Evolutionary conservation across 225 moss, liverwort and hornwort genomes (phyloP).

Genomic region (Climacium dendroides): DNA sequence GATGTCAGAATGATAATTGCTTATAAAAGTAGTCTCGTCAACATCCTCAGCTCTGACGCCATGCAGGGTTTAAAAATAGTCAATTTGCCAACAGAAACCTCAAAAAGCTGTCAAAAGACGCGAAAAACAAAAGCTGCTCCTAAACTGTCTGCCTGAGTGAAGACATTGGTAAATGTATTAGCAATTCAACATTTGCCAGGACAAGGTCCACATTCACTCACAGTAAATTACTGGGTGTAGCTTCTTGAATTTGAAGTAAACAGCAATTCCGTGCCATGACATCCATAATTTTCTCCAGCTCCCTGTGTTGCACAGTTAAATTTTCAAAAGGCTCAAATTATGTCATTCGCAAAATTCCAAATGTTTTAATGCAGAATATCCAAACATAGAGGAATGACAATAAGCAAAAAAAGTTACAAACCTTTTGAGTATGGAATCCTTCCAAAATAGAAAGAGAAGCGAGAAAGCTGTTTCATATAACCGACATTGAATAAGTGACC

Average conservation of each 20-base stretch:
- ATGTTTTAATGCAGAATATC: neutral
- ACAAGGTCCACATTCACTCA: slow-evolving; percentile 17
- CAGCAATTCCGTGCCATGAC: slow-evolving; percentile 92
- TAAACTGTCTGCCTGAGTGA: neutral
- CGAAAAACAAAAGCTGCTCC: neutral
- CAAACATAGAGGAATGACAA: neutral
- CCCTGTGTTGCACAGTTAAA: slow-evolving; percentile 21
- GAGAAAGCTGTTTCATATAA: slow-evolving; percentile 84
- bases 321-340: neutral
- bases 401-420: neutral
- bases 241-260: slow-evolving; percentile 69
- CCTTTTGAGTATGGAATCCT: slow-evolving; percentile 70
- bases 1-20: neutral
- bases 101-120: neutral
- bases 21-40: neutral
- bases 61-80: neutral
- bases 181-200: neutral
- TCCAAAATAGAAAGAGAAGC: slow-evolving; percentile 94
- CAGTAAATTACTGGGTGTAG: slow-evolving; percentile 33
- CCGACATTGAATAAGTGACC: slow-evolving; percentile 65
- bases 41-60: neutral
- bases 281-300: slow-evolving; percentile 82
- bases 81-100: neutral
- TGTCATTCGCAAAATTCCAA: neutral
- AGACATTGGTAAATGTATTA: neutral